A percentile compares a stretch with the other conserved stretches of the same genome.
phyloP scores from a whole-genome alignment of 2,329 filamentous ascomycete species.

The Xylaria multiplex region DNA sequence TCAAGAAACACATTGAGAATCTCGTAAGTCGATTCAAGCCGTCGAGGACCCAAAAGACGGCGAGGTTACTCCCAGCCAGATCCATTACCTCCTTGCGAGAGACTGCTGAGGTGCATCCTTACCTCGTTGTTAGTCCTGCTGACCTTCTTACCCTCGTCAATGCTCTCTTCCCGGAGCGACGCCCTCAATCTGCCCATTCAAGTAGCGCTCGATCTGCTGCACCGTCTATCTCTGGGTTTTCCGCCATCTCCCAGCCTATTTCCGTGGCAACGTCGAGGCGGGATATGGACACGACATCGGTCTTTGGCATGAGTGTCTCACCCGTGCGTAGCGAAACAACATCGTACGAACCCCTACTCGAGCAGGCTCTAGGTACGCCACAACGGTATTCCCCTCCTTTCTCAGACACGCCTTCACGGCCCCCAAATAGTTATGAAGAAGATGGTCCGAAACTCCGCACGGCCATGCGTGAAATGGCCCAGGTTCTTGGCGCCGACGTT shows the following conservation, averaged over 20 bases:
- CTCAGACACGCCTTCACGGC: conserved; percentile 55
- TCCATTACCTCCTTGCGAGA: conserved; percentile 78
- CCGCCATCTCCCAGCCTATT: conserved; percentile 72
- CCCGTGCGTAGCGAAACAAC: conserved; percentile 77
- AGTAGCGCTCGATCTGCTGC: conserved; percentile 72
- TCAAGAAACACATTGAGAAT: conserved; percentile 75
- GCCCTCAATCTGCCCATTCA: conserved; percentile 70
- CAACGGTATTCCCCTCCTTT: conserved; percentile 66
- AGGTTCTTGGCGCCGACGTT: conserved; percentile 70
- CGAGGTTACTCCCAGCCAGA: conserved; percentile 74
- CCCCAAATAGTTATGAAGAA: conserved; percentile 66
- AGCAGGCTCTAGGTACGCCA: conserved; percentile 61
- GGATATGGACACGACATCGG: conserved; percentile 73
- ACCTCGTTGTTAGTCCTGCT: conserved; percentile 80
- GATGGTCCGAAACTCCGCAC: conserved; percentile 72
- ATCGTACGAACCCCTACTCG: conserved; percentile 70
- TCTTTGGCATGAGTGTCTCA: conserved; percentile 77
- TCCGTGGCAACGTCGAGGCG: conserved; percentile 67
- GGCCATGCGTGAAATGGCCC: conserved; percentile 76
- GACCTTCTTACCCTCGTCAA: conserved; percentile 85
- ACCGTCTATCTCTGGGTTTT: conserved; percentile 75
- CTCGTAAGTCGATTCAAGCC: conserved; percentile 73
- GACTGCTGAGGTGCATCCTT: conserved; percentile 81
- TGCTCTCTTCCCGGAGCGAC: conserved; percentile 80
- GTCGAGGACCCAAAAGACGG: conserved; percentile 59